phyloP scores from a whole-genome alignment of 2,329 filamentous ascomycete species.

The Venturiaceae sp. region DNA sequence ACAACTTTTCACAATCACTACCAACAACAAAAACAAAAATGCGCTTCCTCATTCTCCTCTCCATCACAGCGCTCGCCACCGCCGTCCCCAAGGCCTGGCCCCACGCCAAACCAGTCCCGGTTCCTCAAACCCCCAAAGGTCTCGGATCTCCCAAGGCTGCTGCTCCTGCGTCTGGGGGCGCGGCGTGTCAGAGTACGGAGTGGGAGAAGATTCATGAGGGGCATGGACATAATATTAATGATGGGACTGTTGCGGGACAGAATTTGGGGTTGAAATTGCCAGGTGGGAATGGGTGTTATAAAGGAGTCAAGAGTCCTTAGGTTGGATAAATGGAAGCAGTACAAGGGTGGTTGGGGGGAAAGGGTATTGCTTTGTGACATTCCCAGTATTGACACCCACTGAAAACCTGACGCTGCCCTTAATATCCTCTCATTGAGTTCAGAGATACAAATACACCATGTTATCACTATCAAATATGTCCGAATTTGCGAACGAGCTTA shows the following conservation, averaged over 20 bases:
- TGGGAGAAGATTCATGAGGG: background rate
- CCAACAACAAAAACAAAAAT: background rate
- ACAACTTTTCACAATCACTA: background rate
- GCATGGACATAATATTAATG: background rate
- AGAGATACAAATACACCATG: too few relatives aligned
- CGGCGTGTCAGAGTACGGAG: background rate
- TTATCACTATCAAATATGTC: too few relatives aligned
- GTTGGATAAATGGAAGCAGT: too few relatives aligned
- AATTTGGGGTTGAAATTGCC: background rate
- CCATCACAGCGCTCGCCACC: background rate
- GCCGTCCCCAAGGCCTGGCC: background rate
- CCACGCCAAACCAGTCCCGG: background rate
- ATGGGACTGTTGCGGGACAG: background rate
- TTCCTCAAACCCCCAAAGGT: background rate
- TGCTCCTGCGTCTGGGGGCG: too few relatives aligned
- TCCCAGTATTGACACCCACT: too few relatives aligned
- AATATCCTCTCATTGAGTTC: too few relatives aligned
- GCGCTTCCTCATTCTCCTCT: background rate
- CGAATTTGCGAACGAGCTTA: too few relatives aligned
- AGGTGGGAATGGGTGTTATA: background rate
- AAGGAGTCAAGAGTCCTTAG: too few relatives aligned
- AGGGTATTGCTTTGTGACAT: too few relatives aligned
- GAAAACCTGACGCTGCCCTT: too few relatives aligned
- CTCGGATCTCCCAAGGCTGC: background rate
- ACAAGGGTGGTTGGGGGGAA: too few relatives aligned